Base-by-base conservation (phyloP, 805 yeast species). In the Metschnikowia similis region DNA sequence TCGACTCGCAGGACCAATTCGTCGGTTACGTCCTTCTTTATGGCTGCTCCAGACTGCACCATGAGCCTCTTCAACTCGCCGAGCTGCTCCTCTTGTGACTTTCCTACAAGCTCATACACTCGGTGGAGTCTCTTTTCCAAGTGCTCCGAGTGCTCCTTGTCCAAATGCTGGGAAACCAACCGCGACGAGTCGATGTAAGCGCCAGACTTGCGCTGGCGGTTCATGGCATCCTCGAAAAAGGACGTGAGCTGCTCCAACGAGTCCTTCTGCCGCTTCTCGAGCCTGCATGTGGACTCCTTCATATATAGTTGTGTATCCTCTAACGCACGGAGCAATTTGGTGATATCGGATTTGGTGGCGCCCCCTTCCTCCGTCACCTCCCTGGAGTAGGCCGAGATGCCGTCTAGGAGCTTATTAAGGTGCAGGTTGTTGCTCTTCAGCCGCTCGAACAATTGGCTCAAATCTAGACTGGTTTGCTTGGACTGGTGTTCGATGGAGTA, bases 371-470 rank as follows among this genome's bases (percentile, higher is more conserved):
- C 65, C 7, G 66, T 58, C 4, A 71, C 71, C 37, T 69, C 72
- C 17, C 60, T 56, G 2, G 72, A 65, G 56, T 69, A 67, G n/a
- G 59, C 55, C 9, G 71, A 66, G 29, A 72, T 62, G 41, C 66
- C 65, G 26, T 64, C 61, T 11, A 72, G 62, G 37, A 72, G 59
- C 51, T 62, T 65, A 49, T 65, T 70, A 60, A 72, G 66, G 50
- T 68, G 55, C 48, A 64, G 66, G 53, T 72, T 71, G 53, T 72
- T 72, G 54, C 68, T 71, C 56, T 68, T 71, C 67, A 67, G 72
- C 30, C 76, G 56, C 37, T 70, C 74, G 26, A 60, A 62, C 41
- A 72, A 60, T 51, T 71, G 72, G 4, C 58, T 67, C 48, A 72
- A 54, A 52, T 71, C 77, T 1, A 63, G 57, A 31, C 60, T 61